Conservation (phyloP, 257 asterid species). For the Plantago major region DNA sequence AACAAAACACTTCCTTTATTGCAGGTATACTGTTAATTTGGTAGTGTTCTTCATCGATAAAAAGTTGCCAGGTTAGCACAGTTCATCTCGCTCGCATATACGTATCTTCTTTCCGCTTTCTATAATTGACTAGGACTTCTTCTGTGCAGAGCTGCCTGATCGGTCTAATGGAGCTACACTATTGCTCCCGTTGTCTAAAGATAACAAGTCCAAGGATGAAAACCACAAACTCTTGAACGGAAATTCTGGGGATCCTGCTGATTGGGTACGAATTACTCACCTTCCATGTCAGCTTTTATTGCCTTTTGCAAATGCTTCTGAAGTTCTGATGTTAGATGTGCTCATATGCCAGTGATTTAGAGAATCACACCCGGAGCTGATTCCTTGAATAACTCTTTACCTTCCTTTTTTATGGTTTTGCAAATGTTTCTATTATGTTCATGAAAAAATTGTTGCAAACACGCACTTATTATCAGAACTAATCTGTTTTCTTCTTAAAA, state of each 20-base stretch:
- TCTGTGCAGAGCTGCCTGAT: conserved; percentile 63
- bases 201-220: conserved; percentile 58
- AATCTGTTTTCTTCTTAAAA: neutral
- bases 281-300: neutral
- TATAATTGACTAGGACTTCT: conserved; percentile 14
- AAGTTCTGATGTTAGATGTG: no score
- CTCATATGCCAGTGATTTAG: no score
- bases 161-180: conserved; percentile 45
- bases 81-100: neutral
- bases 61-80: conserved; percentile 67
- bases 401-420: no score
- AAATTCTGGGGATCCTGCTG: conserved; percentile 44
- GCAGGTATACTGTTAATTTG: conserved; percentile 89
- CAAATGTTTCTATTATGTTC: no score
- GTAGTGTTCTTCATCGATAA: conserved; percentile 81
- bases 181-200: conserved; percentile 66
- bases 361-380: no score
- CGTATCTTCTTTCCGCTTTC: neutral
- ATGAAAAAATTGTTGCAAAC: no score
- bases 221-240: conserved; percentile 46
- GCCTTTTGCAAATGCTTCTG: no score
- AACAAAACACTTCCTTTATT: conserved; percentile 1
- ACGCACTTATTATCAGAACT: no score
- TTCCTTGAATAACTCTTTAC: no score
- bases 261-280: conserved; percentile 35